These are phyloP conservation scores for Solidago caesia DNA, from an alignment of 129 eudicot species.

Conservation along the genomic window DNA sequence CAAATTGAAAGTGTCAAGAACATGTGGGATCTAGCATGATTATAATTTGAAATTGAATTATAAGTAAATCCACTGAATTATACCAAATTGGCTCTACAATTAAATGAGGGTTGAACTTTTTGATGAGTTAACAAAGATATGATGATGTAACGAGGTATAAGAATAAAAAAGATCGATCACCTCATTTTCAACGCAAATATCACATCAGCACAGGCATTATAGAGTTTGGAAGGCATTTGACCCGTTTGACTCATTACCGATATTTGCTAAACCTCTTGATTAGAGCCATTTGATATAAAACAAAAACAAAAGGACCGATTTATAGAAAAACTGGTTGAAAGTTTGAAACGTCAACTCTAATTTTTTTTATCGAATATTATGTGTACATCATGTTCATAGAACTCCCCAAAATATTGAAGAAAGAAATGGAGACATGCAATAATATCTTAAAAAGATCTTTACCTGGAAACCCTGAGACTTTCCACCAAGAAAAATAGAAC, in stretches of 20 bases:
- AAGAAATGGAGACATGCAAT: background rate
- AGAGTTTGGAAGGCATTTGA: too few species aligned
- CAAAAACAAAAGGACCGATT: background rate
- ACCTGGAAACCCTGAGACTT: conserved; percentile 97
- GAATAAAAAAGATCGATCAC: background rate
- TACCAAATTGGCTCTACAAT: background rate
- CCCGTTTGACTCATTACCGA: background rate
- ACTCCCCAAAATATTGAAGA: background rate
- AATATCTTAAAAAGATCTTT: background rate
- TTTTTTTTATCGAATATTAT: background rate
- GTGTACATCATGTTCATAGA: conserved; percentile 8
- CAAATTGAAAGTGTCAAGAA: background rate
- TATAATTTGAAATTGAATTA: background rate
- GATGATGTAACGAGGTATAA: background rate
- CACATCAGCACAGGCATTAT: background rate
- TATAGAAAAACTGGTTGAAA: background rate
- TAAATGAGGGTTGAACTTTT: background rate
- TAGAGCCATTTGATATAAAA: background rate
- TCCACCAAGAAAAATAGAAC: conserved; percentile 93
- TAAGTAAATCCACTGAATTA: background rate
- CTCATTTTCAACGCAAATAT: background rate
- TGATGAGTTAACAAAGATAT: background rate
- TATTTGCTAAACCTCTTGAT: background rate
- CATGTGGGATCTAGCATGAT: background rate
- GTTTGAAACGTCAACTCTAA: background rate